Evolutionary conservation across 805 yeast species (phyloP), one percentile per base, ranked within the genome.

Genomic region (Teunomyces barrocoloradensis): DNA sequence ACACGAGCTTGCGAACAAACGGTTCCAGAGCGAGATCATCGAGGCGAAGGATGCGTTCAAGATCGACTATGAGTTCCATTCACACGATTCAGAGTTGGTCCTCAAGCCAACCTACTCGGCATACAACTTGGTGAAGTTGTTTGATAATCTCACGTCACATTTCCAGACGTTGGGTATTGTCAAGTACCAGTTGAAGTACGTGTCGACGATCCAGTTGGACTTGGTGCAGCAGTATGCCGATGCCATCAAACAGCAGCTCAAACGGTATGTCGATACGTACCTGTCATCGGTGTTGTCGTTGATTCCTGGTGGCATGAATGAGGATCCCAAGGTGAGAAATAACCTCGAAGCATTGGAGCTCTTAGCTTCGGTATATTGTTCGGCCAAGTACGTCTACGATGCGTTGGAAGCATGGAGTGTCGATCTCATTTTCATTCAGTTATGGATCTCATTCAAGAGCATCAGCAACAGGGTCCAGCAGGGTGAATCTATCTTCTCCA

Each of bases 41-140:
- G 65, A 67, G 2, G 59, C 76, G 0, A 54, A 69, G 0, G 73
- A 77, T 52, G 81, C 87, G 0, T 81, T 84, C 61, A 63, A 61
- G 2, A 77, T 85, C 27, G 91, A 86, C 56, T 68, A 64, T 51
- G 91, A 86, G 43, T 73, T 58, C 50, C 61, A 60, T 30, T 56
- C 41, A 18, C 46, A 32, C 17, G 28, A 29, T 17, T 4, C 35
- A 9, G 47, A 38, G 18, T 27, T 15, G 12, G 12, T 56, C 4
- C 44, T 63, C 34, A 66, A 62, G 43, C 90, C 92, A 0, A 84
- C 89, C 0, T 77, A 77, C 51, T 79, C 89, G 0, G 81, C 90
- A 0, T 69, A 75, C 33, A 78, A 80, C 42, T 60, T 86, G 50
- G 73, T 73, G 37, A 82, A 81, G 54, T 61, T 87, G 36, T 63